Percentiles rank a stretch among this genome's conserved stretches.
Evolutionary conservation across 2,329 filamentous ascomycete genomes (phyloP).

Genomic region (Colletotrichum shisoi): DNA sequence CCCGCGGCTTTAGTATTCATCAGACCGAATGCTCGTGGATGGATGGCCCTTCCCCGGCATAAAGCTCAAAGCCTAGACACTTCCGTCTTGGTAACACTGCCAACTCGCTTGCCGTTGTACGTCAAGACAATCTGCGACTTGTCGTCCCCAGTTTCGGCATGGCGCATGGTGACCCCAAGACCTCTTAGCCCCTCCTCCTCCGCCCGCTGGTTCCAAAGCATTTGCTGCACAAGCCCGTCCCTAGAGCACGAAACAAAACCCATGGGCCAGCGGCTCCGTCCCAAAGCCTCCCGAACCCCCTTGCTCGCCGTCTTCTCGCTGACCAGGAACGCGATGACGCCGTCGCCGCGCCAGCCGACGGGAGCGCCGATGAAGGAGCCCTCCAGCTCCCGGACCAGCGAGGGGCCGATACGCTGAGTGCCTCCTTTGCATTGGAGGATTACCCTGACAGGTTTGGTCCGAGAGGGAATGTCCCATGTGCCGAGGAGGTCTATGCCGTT

Average conservation of each 20-base stretch:
- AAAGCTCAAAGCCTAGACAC: slow-evolving; percentile 42
- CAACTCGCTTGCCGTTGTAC: slow-evolving; percentile 55
- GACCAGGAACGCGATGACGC: slow-evolving; percentile 75
- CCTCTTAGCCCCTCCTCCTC: slow-evolving; percentile 69
- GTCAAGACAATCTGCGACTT: slow-evolving; percentile 59
- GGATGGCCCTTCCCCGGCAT: neutral
- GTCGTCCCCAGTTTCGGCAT: slow-evolving; percentile 46
- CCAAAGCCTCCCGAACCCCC: slow-evolving; percentile 77
- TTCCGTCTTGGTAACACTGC: neutral
- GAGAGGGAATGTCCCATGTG: slow-evolving; percentile 67
- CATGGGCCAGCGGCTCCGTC: slow-evolving; percentile 73
- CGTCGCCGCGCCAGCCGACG: slow-evolving; percentile 70
- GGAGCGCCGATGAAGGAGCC: slow-evolving; percentile 80
- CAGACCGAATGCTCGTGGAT: neutral
- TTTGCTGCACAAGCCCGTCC: slow-evolving; percentile 68
- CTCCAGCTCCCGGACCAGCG: slow-evolving; percentile 76
- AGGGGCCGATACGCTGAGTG: slow-evolving; percentile 61
- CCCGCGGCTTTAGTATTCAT: neutral
- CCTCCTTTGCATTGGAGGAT: slow-evolving; percentile 75
- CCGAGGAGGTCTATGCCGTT: slow-evolving; percentile 78
- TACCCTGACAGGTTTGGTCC: slow-evolving; percentile 54
- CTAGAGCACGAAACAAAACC: slow-evolving; percentile 70
- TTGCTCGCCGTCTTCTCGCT: slow-evolving; percentile 75
- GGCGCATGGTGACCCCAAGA: slow-evolving; percentile 59
- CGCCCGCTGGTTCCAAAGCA: slow-evolving; percentile 75